Conservation (phyloP, 805 yeast species). For the Starmerella apicola region DNA sequence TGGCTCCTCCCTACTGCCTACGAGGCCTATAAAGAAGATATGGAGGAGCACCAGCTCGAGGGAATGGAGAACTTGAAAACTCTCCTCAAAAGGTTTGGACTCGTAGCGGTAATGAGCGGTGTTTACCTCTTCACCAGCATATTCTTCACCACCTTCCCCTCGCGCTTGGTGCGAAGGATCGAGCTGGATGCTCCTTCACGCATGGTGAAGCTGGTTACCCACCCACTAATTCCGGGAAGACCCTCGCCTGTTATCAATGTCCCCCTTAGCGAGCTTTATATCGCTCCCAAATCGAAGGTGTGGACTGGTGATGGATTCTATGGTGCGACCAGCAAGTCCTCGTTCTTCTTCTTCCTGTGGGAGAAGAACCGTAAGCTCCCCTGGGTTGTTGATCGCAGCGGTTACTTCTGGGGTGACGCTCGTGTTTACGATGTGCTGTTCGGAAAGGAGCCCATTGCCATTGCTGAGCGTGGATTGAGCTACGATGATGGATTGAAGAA, state of each 20-base stretch:
- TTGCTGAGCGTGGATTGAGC: slow-evolving; percentile 58
- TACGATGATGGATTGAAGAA: slow-evolving; percentile 47
- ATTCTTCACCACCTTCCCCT: slow-evolving; percentile 45
- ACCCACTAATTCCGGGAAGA: slow-evolving; percentile 61
- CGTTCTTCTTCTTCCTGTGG: slow-evolving; percentile 60
- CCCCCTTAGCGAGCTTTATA: slow-evolving; percentile 42
- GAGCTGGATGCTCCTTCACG: slow-evolving; percentile 55
- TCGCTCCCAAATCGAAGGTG: slow-evolving; percentile 52
- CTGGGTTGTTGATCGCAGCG: slow-evolving; percentile 73
- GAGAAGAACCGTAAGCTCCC: slow-evolving; percentile 45
- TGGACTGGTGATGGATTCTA: slow-evolving; percentile 85
- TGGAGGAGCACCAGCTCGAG: slow-evolving; percentile 31
- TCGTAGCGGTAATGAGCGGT: slow-evolving; percentile 29
- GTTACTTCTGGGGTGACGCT: slow-evolving; percentile 90
- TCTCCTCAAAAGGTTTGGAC: slow-evolving; percentile 28
- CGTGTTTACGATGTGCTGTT: slow-evolving; percentile 70
- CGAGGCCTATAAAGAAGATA: slow-evolving; percentile 41
- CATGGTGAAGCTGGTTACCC: slow-evolving; percentile 53
- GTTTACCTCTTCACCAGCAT: slow-evolving; percentile 33
- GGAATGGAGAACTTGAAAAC: slow-evolving; percentile 30
- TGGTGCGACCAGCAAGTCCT: slow-evolving; percentile 63
- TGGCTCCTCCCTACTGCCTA: slow-evolving; percentile 42
- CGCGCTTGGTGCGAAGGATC: slow-evolving; percentile 60
- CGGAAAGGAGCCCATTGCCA: slow-evolving; percentile 65
- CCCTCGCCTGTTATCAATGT: slow-evolving; percentile 65